Evolutionary conservation across 768 basidiomycete species (phyloP), one percentile per base, ranked within the genome.

Genomic region (Lactarius akahatsu): DNA sequence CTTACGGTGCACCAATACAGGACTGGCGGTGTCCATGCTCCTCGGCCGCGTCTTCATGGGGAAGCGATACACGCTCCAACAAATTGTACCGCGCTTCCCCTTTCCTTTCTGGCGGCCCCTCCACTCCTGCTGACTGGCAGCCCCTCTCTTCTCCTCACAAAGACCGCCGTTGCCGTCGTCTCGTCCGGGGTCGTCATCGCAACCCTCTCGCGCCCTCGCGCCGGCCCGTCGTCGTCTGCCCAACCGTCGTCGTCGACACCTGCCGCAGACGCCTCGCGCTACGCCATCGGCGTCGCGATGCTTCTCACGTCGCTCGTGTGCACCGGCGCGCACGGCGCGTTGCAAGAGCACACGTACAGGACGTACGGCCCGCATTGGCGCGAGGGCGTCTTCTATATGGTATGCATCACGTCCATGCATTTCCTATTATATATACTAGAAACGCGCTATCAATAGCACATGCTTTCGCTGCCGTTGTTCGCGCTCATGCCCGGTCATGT

Each of bases 381-480:
- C 71, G 93, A 94, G 75, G 88, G 87, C 3, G 81, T 94, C 3
- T 94, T 95, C 73, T 95, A 94, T 74, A 90, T 88, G 38, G 92
- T 93, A 30, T 5, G 28, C 2, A 3, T 28, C 2, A 28, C 4
- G 4, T 30, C 5, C 32, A 34, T 34, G 32, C 32, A 34, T 34
- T 34, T 34, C 32, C 32, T 9, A 34, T 34, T 30, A 32, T 32
- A 3, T 4, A 32, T n/a, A n/a, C n/a, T n/a, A n/a, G n/a, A n/a
- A n/a, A n/a, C n/a, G n/a, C n/a, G n/a, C n/a, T n/a, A n/a, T n/a
- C n/a, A n/a, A n/a, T 34, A 34, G 92, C 92, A 95, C 73, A 79
- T 83, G 64, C 80, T 95, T 16, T 90, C 91, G 0, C 79, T 94
- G n/a, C 92, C 92, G 0, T 78, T 87, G 40, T 92, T 92, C 76